A percentile compares a stretch with the other conserved stretches of the same genome.
Conservation (phyloP, 2,329 filamentous ascomycete species). For the Diaporthe citriasiana region DNA sequence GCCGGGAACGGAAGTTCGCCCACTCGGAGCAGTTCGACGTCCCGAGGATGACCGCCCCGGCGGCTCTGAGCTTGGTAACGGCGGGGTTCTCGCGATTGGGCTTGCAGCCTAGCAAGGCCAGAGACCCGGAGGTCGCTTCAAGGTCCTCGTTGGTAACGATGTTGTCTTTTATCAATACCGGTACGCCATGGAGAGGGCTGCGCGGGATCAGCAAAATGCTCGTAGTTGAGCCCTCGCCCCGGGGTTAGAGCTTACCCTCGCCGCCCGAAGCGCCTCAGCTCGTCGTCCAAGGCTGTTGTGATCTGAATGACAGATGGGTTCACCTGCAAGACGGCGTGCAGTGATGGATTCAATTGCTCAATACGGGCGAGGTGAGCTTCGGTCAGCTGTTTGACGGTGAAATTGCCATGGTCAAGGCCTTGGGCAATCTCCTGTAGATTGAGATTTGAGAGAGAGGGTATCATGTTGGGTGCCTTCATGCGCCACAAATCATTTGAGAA, state of each 20-base stretch:
- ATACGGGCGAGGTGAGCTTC: conserved; percentile 12
- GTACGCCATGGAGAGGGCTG: background rate
- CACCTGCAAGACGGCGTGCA: background rate
- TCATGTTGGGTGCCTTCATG: background rate
- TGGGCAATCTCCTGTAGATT: background rate
- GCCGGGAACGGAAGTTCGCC: conserved; percentile 72
- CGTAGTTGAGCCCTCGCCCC: background rate
- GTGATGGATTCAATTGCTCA: background rate
- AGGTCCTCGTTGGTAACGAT: background rate
- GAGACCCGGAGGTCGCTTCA: background rate
- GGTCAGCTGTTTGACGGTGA: background rate
- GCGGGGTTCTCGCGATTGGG: background rate
- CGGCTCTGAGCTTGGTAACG: conserved; percentile 59
- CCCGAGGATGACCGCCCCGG: conserved; percentile 59
- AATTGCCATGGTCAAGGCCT: conserved; percentile 1
- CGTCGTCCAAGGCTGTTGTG: background rate
- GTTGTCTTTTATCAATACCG: background rate
- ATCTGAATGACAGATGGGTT: background rate
- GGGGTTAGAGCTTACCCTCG: background rate
- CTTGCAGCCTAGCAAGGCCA: background rate
- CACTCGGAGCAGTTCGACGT: conserved; percentile 76
- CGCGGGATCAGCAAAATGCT: background rate
- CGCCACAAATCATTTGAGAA: background rate
- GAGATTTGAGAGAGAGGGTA: background rate
- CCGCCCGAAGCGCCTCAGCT: background rate